Evolutionary conservation across 140 eudicot species (phyloP).

Genomic region (Anethum foeniculum): DNA sequence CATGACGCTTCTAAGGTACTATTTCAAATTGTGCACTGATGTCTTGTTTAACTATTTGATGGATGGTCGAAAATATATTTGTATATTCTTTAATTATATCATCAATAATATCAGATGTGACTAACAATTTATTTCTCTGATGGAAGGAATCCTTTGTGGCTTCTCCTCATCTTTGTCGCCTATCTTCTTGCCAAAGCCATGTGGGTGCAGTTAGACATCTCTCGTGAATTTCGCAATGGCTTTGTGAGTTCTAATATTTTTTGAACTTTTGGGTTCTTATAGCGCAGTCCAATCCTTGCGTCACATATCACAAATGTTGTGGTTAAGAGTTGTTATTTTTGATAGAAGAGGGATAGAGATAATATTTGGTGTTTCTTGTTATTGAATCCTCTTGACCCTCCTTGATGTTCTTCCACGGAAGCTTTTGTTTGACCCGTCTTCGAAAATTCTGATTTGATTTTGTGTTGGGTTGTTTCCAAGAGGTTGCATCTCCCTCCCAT

Average conservation of each 20-base stretch:
- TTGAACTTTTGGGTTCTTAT: background rate
- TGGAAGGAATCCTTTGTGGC: slow-evolving; percentile 80
- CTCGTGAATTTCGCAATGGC: slow-evolving; percentile 82
- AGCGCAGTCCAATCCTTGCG: background rate
- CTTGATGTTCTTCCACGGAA: too few species aligned
- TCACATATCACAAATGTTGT: background rate
- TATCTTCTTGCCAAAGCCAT: slow-evolving; percentile 71
- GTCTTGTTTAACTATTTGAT: slow-evolving; percentile 10
- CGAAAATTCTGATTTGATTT: too few species aligned
- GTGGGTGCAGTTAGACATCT: slow-evolving; percentile 90
- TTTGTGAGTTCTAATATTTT: slow-evolving; percentile 45
- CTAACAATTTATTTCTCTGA: slow-evolving; percentile 11
- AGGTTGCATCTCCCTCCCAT: too few species aligned
- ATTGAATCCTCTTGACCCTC: too few species aligned
- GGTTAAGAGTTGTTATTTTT: too few species aligned
- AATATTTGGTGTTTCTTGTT: too few species aligned
- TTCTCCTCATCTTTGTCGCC: slow-evolving; percentile 57
- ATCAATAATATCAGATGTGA: slow-evolving; percentile 8
- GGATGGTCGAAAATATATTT: background rate
- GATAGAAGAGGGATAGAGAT: too few species aligned
- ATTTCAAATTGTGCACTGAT: background rate
- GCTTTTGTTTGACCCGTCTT: too few species aligned
- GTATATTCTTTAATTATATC: background rate
- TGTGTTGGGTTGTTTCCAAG: too few species aligned
- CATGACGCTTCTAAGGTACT: slow-evolving; percentile 90